Percentiles rank a stretch among this genome's conserved stretches.
Evolutionary conservation across 495 filamentous ascomycete genomes (phyloP).

Genomic region (Neurospora hispaniola): DNA sequence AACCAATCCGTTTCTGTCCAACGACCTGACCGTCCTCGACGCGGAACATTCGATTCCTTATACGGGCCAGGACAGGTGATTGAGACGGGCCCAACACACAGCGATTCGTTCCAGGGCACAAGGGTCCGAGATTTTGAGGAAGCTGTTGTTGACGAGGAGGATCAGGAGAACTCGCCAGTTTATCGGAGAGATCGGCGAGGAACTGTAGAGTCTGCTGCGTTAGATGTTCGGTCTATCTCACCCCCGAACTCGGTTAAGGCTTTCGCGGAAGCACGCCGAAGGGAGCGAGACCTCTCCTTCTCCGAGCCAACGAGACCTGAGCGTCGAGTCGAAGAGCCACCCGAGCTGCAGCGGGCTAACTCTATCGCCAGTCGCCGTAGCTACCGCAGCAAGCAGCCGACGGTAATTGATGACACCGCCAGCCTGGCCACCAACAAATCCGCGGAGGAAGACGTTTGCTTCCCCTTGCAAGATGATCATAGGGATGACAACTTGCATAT

Average conservation of each 20-base stretch:
- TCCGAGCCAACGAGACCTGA: conserved; percentile 27
- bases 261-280: conserved; percentile 68
- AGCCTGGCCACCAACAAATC: conserved; percentile 43
- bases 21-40: conserved; percentile 37
- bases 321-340: conserved; percentile 43
- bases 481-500: conserved; percentile 44
- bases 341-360: conserved; percentile 57
- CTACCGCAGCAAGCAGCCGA: conserved; percentile 35
- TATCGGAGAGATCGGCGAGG: conserved; percentile 33
- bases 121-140: conserved; percentile 54
- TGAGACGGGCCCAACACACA: conserved; percentile 15
- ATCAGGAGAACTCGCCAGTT: conserved; percentile 26
- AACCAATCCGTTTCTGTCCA: conserved; percentile 61
- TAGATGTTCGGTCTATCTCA: conserved; percentile 55
- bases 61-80: conserved; percentile 36
- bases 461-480: conserved; percentile 47
- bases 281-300: conserved; percentile 45
- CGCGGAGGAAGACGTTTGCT: conserved; percentile 79
- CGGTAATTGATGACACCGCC: conserved; percentile 33
- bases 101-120: conserved; percentile 20
- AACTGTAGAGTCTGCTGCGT: conserved; percentile 32
- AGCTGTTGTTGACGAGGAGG: conserved; percentile 74
- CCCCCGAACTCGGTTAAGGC: conserved; percentile 96
- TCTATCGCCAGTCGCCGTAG: conserved; percentile 56
- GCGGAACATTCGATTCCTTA: conserved; percentile 46